Conservation (phyloP, 306 rosid genomes). For the Trifolium repens region DNA sequence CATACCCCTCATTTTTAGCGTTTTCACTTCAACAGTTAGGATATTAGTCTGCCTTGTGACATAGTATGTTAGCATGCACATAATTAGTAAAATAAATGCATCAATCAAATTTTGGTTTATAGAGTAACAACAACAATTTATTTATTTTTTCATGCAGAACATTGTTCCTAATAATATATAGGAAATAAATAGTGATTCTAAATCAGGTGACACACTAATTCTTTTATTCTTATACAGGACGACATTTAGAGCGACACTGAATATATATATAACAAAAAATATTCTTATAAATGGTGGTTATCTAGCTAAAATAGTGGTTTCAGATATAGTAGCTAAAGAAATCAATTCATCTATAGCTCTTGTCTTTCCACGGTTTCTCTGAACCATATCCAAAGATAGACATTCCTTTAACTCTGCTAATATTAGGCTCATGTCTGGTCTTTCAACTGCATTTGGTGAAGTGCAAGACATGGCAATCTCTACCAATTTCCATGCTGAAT, state of each 20-base stretch:
- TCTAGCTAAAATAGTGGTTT: not conserved
- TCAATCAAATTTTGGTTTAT: no score
- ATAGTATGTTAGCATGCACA: not conserved
- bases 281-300: not conserved
- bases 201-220: not conserved
- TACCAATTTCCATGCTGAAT: constrained; percentile 41
- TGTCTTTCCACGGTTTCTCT: not conserved
- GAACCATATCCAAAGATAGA: constrained; percentile 18
- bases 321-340: not conserved
- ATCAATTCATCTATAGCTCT: not conserved
- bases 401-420: constrained; percentile 39
- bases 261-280: no score
- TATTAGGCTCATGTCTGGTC: constrained; percentile 44
- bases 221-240: no score
- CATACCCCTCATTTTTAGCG: no score
- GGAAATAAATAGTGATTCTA: not conserved
- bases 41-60: no score
- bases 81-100: not conserved
- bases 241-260: no score
- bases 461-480: constrained; percentile 43
- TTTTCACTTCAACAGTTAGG: no score
- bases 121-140: no score
- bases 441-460: constrained; percentile 15
- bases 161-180: not conserved
- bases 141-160: not conserved